Percentiles rank a stretch among this genome's conserved stretches.
phyloP scores from a whole-genome alignment of 2,329 filamentous ascomycete species.

The Claviceps pazoutovae region DNA sequence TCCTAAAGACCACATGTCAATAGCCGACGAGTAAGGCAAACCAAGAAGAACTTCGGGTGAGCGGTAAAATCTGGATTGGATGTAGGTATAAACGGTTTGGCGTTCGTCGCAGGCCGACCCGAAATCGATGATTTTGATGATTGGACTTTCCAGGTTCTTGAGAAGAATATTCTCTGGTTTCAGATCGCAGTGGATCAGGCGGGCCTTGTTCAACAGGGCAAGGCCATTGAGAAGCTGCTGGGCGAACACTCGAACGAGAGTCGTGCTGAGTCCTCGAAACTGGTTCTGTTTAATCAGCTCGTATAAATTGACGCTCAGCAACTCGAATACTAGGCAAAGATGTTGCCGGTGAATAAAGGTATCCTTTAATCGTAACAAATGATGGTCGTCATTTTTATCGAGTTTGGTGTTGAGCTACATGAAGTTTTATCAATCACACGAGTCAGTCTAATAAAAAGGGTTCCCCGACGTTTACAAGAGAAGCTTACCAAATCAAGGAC shows the following conservation, averaged over 20 bases:
- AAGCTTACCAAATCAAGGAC: constrained; percentile 73
- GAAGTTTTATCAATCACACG: constrained; percentile 12
- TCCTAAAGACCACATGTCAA: constrained; percentile 98
- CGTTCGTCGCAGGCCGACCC: constrained; percentile 96
- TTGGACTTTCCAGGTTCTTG: constrained; percentile 96
- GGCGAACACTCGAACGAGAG: constrained; percentile 89
- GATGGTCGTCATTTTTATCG: constrained; percentile 98
- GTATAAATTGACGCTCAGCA: constrained; percentile 94
- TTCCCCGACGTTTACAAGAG: no score
- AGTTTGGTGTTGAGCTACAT: constrained; percentile 85
- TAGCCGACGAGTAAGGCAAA: constrained; percentile 91
- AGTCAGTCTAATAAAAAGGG: no score
- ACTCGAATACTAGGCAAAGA: constrained; percentile 89
- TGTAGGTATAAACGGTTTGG: constrained; percentile 98
- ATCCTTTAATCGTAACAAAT: constrained; percentile 85
- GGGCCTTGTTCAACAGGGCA: constrained; percentile 85
- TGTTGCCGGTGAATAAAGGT: constrained; percentile 98
- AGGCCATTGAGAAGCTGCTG: constrained; percentile 91
- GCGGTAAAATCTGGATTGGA: constrained; percentile 94
- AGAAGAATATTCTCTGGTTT: constrained; percentile 96
- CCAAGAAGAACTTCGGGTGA: constrained; percentile 94
- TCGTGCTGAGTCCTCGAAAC: constrained; percentile 93
- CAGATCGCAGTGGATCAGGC: constrained; percentile 92
- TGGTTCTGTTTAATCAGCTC: constrained; percentile 99
- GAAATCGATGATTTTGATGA: constrained; percentile 99